A percentile compares a stretch with the other conserved stretches of the same genome.
Conservation (phyloP, 805 yeast genomes). For the Candida railenensis region DNA sequence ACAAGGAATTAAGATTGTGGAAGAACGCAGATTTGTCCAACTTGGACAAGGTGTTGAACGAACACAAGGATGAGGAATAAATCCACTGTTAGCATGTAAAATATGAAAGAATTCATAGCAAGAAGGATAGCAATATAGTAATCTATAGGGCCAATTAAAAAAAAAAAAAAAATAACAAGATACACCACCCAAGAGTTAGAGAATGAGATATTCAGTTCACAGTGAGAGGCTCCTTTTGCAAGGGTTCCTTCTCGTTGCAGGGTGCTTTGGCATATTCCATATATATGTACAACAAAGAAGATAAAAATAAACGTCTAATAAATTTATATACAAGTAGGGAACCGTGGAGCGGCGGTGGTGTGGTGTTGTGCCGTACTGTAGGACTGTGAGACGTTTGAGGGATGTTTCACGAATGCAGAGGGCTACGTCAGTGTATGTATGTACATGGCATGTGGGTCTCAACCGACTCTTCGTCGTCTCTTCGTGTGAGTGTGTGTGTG, state of each 20-base stretch:
- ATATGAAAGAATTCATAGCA: too few relatives aligned
- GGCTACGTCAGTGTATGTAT: too few relatives aligned
- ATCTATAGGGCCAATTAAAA: too few relatives aligned
- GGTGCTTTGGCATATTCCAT: not conserved
- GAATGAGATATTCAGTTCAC: not conserved
- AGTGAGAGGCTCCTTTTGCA: not conserved
- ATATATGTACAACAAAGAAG: not conserved
- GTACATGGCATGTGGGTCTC: not conserved
- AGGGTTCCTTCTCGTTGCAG: not conserved
- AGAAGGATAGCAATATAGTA: too few relatives aligned
- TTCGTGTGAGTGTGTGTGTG: not conserved
- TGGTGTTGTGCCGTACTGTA: too few relatives aligned
- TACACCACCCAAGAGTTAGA: not conserved
- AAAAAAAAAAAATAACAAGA: slow-evolving; percentile 10
- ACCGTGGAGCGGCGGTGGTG: not conserved
- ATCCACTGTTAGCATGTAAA: slow-evolving; percentile 16
- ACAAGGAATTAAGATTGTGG: slow-evolving; percentile 46
- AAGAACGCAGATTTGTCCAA: slow-evolving; percentile 43
- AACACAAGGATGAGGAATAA: slow-evolving; percentile 15
- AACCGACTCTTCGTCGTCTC: too few relatives aligned
- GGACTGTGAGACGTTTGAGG: too few relatives aligned
- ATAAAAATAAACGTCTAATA: not conserved
- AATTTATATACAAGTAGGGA: not conserved
- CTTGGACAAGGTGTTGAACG: slow-evolving; percentile 42
- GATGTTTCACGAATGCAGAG: too few relatives aligned